A percentile compares a stretch with the other conserved stretches of the same genome.
Conservation (phyloP, 768 basidiomycete genomes). For the Epithele typhae region DNA sequence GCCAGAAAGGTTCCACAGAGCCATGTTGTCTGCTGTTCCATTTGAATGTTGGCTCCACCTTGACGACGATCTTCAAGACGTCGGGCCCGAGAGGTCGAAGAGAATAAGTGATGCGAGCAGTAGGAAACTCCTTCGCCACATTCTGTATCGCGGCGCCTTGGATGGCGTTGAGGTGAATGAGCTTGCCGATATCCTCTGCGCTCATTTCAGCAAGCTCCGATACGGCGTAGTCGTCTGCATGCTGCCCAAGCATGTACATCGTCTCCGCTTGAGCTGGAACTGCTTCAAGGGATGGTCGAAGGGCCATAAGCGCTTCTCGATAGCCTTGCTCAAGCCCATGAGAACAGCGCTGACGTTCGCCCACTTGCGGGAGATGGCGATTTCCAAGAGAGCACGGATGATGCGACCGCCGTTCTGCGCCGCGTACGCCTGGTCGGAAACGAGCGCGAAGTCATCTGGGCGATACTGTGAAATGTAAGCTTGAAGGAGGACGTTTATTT, state of each 20-base stretch:
- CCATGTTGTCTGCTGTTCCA: slow-evolving; percentile 82
- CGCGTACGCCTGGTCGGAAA: slow-evolving; percentile 92
- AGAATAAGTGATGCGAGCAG: slow-evolving; percentile 55
- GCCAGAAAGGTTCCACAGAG: slow-evolving; percentile 80
- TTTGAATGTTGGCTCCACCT: slow-evolving; percentile 61
- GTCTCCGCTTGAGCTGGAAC: slow-evolving; percentile 73
- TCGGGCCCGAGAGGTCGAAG: slow-evolving; percentile 83
- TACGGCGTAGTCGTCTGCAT: slow-evolving; percentile 78
- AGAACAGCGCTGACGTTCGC: slow-evolving; percentile 75
- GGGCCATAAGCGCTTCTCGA: slow-evolving; percentile 92
- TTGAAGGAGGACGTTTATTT: slow-evolving; percentile 95
- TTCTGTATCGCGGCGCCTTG: slow-evolving; percentile 77
- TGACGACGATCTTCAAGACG: slow-evolving; percentile 71
- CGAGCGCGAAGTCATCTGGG: slow-evolving; percentile 93
- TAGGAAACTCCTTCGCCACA: slow-evolving; percentile 85
- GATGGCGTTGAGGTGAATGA: slow-evolving; percentile 80
- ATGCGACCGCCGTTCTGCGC: slow-evolving; percentile 96
- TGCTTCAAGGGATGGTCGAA: slow-evolving; percentile 89
- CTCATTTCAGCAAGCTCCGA: slow-evolving; percentile 65
- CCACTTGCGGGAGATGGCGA: slow-evolving; percentile 91
- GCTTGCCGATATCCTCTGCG: slow-evolving; percentile 65
- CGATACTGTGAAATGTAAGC: slow-evolving; percentile 75
- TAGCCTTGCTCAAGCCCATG: slow-evolving; percentile 88
- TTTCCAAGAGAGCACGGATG: slow-evolving; percentile 89
- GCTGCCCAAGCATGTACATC: slow-evolving; percentile 70